Percentiles rank a stretch among this genome's conserved stretches.
Conservation (phyloP, 306 rosid genomes). For the Crataegus laevigata region DNA sequence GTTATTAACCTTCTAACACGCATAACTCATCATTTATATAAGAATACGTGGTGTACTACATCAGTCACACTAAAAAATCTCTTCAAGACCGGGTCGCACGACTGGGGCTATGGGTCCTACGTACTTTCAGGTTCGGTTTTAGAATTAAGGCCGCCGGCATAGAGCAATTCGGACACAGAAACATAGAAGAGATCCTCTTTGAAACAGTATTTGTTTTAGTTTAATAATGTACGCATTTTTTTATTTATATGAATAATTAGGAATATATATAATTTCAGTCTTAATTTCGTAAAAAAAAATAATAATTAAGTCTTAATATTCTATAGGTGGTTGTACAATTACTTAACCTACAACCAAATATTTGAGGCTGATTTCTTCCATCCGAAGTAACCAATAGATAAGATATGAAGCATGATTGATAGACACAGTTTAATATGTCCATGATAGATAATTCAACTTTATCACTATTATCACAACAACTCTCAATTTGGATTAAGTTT, state of each 20-base stretch:
- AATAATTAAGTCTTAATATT: neutral
- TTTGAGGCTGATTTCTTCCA: neutral
- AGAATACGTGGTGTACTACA: accelerated
- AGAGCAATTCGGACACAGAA: no score
- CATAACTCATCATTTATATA: accelerated
- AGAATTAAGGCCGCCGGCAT: neutral
- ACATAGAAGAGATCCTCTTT: neutral
- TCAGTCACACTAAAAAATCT: accelerated
- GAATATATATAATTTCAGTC: neutral
- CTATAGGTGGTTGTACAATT: neutral
- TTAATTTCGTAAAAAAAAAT: no score
- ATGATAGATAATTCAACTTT: neutral
- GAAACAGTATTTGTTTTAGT: no score
- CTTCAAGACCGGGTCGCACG: accelerated
- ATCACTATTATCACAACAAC: neutral
- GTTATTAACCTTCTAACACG: no score
- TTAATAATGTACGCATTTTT: neutral
- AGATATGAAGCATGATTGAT: neutral
- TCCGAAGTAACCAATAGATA: neutral
- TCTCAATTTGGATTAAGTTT: neutral
- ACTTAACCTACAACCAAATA: neutral
- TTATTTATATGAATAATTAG: neutral
- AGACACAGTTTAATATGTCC: neutral
- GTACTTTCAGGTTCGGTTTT: neutral
- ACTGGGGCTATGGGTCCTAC: neutral